phyloP scores from a whole-genome alignment of 1,139 yeast genomes.

The Debaryomyces coudertii region DNA sequence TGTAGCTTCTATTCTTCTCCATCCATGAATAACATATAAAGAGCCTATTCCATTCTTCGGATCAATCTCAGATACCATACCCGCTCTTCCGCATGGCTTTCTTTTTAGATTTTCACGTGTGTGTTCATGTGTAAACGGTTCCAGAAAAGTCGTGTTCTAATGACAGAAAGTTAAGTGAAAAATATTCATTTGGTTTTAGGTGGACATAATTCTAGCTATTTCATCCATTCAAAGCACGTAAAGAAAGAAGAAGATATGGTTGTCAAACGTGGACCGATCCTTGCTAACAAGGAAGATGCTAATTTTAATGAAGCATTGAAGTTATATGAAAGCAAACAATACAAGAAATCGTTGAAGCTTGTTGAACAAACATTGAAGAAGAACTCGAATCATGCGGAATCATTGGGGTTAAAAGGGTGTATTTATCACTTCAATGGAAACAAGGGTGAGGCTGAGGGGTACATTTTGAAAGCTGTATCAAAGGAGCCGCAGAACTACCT shows the following conservation, averaged over 20 bases:
- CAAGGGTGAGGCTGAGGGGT: constrained; percentile 64
- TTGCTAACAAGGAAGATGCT: constrained; percentile 60
- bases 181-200: neutral
- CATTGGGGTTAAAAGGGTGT: constrained; percentile 84
- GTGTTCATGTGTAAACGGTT: neutral
- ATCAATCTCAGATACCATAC: no score
- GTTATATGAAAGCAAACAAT: constrained; percentile 81
- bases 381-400: constrained; percentile 75
- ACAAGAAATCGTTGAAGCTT: constrained; percentile 79
- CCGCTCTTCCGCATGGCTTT: neutral
- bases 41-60: neutral
- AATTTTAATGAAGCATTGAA: constrained; percentile 82
- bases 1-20: neutral
- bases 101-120: neutral
- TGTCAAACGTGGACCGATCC: constrained; percentile 35
- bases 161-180: neutral
- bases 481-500: constrained; percentile 65
- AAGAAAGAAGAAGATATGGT: constrained; percentile 21
- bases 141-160: constrained; percentile 1
- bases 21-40: neutral
- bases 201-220: neutral
- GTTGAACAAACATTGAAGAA: constrained; percentile 80
- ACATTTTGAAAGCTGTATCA: constrained; percentile 61
- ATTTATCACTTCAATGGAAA: constrained; percentile 55
- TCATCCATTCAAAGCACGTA: neutral